Percentiles rank a stretch among this genome's conserved stretches.
phyloP scores from a whole-genome alignment of 176 grass and related monocot genomes.

The Guadua angustifolia region DNA sequence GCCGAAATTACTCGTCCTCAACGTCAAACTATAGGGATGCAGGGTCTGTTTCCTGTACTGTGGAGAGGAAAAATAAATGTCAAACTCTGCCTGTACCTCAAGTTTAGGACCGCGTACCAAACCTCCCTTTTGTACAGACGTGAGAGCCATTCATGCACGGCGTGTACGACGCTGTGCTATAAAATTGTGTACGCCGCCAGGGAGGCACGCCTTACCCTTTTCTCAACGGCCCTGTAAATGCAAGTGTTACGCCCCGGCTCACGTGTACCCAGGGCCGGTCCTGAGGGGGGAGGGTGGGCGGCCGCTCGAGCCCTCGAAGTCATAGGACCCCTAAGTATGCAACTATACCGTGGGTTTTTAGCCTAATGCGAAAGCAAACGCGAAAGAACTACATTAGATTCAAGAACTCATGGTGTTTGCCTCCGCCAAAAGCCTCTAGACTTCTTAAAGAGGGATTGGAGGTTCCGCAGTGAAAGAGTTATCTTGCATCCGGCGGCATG shows the following conservation, averaged over 20 bases:
- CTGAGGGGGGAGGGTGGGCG: no score
- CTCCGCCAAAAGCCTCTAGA: no score
- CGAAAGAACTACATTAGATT: no score
- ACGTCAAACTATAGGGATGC: not conserved
- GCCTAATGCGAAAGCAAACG: no score
- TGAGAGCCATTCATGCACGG: not conserved
- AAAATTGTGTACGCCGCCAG: not conserved
- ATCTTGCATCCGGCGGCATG: no score
- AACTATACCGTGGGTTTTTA: no score
- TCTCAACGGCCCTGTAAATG: not conserved
- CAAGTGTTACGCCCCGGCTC: not conserved
- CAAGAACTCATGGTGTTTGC: no score
- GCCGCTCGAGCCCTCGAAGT: no score
- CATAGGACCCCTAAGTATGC: no score
- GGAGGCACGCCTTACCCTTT: not conserved
- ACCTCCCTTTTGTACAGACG: not conserved
- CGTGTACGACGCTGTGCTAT: constrained; percentile 25
- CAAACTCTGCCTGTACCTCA: not conserved
- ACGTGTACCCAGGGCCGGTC: no score
- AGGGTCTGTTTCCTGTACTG: not conserved
- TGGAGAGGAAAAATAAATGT: not conserved
- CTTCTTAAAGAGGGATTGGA: no score
- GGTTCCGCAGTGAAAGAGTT: no score
- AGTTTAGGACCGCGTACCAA: not conserved
- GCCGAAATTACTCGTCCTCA: not conserved